Base-by-base conservation (phyloP, 495 filamentous ascomycete species). In the Hyaloscypha finlandica region DNA sequence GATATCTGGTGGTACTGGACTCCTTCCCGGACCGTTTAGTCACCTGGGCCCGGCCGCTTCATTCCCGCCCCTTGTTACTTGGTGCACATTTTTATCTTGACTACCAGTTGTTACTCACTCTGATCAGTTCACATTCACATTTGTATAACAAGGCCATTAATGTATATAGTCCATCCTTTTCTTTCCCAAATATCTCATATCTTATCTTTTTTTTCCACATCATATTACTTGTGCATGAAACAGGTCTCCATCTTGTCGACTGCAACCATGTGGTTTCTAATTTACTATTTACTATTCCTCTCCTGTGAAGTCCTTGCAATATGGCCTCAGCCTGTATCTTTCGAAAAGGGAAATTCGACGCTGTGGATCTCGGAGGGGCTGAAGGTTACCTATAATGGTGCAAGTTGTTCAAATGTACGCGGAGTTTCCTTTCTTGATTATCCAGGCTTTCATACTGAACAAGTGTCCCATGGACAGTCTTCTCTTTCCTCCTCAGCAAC, bases 291-390 rank as follows among this genome's bases (percentile, higher is more conserved):
- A 52, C 45, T 64, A 60, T 32, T 54, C 63, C 42, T 71, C 8
- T 22, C 56, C 5, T 62, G 8, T 8, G 39, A 55, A 54, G 67
- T 61, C 29, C 39, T 67, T 16, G 88, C 87, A 1, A 74, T 90
- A 59, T 90, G 88, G 88, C 88, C 88, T 3, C 76, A 83, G 8
- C 88, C 88, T 12, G 69, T 74, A 51, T 79, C 71, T 56, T 81
- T 83, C 70, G 79, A 77, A 59, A 82, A 77, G 63, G 88, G 88
- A 9, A 77, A 77, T 65, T 78, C 79, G 4, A 79, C 81, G 20
- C 67, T 89, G 42, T 90, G 83, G 79, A 84, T 90, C 62, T 74
- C 79, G 53, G 74, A 82, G 25, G 74, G 79, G 63, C 74, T 89
- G 14, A 42, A 78, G 19, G 77, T 89, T 59, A 83, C 79, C 32